A percentile compares a stretch with the other conserved stretches of the same genome.
phyloP scores from a whole-genome alignment of 768 basidiomycete genomes.

The Mycena olivaceomarginata region DNA sequence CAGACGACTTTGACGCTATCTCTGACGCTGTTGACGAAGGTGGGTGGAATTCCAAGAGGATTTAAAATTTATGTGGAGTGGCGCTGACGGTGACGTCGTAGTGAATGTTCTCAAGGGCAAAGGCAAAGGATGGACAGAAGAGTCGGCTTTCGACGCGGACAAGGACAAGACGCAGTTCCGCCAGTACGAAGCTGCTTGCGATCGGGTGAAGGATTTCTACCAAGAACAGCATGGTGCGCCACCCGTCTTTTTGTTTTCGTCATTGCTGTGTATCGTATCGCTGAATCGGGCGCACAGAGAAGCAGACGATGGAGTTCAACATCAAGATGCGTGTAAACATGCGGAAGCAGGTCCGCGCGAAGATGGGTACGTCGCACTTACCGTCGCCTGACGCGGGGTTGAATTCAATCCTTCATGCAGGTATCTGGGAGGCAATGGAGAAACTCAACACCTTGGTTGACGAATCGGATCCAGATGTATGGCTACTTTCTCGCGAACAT shows the following conservation, averaged over 20 bases:
- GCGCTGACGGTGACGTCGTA: slow-evolving; percentile 46
- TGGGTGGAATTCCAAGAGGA: slow-evolving; percentile 39
- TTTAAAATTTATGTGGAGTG: too few relatives aligned
- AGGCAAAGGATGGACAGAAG: slow-evolving; percentile 66
- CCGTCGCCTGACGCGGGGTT: too few relatives aligned
- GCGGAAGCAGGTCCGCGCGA: too few relatives aligned
- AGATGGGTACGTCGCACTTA: too few relatives aligned
- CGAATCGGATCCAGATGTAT: slow-evolving; percentile 93
- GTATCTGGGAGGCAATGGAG: slow-evolving; percentile 57
- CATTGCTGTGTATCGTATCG: too few relatives aligned
- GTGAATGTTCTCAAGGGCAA: slow-evolving; percentile 83
- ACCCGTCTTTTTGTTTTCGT: too few relatives aligned
- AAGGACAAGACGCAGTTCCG: slow-evolving; percentile 84
- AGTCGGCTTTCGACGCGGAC: slow-evolving; percentile 73
- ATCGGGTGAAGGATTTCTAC: slow-evolving; percentile 87
- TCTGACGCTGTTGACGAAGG: slow-evolving; percentile 72
- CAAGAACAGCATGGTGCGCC: slow-evolving; percentile 86
- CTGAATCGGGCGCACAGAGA: too few relatives aligned
- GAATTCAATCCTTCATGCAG: too few relatives aligned
- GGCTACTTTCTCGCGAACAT: slow-evolving; percentile 16
- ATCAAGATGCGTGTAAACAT: too few relatives aligned
- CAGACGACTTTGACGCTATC: slow-evolving; percentile 42
- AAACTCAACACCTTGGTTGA: slow-evolving; percentile 92
- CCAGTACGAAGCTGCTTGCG: slow-evolving; percentile 84
- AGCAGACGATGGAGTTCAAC: too few relatives aligned